Evolutionary conservation across 306 rosid genomes (phyloP).

Genomic region (Citrullus amarus): DNA sequence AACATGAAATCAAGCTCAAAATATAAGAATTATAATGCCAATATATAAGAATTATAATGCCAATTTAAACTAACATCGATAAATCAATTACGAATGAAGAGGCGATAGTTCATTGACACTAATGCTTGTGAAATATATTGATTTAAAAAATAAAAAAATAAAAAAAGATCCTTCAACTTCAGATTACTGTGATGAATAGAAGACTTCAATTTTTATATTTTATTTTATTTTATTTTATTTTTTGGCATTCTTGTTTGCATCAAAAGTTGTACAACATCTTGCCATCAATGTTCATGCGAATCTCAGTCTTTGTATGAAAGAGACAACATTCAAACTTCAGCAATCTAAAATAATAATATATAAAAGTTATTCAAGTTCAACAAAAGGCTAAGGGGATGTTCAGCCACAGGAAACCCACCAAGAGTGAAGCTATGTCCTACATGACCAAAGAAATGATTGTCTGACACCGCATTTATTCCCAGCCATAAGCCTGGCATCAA

Average conservation of each 20-base stretch:
- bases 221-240: background rate
- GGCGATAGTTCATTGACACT: background rate
- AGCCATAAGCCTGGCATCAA: slow-evolving; percentile 8
- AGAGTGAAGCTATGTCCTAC: slow-evolving; percentile 4
- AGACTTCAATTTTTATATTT: background rate
- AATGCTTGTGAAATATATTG: background rate
- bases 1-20: background rate
- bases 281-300: background rate
- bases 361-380: background rate
- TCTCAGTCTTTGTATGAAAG: background rate
- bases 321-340: background rate
- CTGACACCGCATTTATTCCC: slow-evolving; percentile 11
- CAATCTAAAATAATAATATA: background rate
- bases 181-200: background rate
- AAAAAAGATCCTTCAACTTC: background rate
- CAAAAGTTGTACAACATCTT: background rate
- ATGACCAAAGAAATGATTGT: slow-evolving; percentile 5
- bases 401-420: slow-evolving; percentile 7
- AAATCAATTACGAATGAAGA: background rate
- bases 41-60: background rate
- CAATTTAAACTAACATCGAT: background rate
- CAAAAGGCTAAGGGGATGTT: background rate
- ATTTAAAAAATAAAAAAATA: background rate
- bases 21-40: background rate
- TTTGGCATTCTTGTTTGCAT: background rate